These are phyloP conservation scores for Myriangium duriaei DNA, from an alignment of 2,329 filamentous ascomycete species.

Conservation along the genomic window DNA sequence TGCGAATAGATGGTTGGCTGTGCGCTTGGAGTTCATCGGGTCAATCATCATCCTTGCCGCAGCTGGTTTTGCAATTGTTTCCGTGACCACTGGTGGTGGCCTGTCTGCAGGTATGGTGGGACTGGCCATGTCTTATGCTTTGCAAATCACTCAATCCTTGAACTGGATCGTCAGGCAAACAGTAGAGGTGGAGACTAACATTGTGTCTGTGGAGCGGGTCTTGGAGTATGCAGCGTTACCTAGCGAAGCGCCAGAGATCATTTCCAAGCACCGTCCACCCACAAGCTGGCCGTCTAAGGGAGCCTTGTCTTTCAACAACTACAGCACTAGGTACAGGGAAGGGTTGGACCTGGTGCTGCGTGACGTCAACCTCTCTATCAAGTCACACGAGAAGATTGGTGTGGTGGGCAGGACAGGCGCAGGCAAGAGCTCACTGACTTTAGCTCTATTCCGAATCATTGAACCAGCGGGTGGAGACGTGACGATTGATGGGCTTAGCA, in stretches of 20 bases:
- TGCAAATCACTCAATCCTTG: constrained; percentile 91
- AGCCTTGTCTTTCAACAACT: constrained; percentile 80
- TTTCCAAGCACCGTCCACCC: constrained; percentile 73
- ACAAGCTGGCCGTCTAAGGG: constrained; percentile 87
- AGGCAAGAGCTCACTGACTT: constrained; percentile 86
- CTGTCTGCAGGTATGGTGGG: constrained; percentile 69
- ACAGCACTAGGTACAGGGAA: constrained; percentile 83
- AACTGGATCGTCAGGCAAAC: constrained; percentile 99
- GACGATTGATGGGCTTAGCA: constrained; percentile 79
- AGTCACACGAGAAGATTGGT: constrained; percentile 94
- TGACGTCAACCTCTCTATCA: constrained; percentile 83
- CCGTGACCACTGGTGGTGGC: constrained; percentile 54
- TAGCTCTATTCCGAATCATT: constrained; percentile 91
- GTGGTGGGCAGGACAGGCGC: constrained; percentile 93
- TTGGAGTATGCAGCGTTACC: constrained; percentile 87
- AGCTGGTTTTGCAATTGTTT: constrained; percentile 69
- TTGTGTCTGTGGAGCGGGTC: constrained; percentile 94
- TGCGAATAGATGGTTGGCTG: constrained; percentile 78
- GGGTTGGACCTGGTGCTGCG: constrained; percentile 87
- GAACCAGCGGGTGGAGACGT: constrained; percentile 75
- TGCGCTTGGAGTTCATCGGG: constrained; percentile 89
- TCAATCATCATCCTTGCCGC: constrained; percentile 84
- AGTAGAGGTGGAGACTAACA: constrained; percentile 99
- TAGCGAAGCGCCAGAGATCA: constrained; percentile 87
- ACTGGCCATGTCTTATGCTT: constrained; percentile 89